A percentile compares a stretch with the other conserved stretches of the same genome.
Conservation (phyloP, 352 stramenopile species). For the Phytophthora brassicae region DNA sequence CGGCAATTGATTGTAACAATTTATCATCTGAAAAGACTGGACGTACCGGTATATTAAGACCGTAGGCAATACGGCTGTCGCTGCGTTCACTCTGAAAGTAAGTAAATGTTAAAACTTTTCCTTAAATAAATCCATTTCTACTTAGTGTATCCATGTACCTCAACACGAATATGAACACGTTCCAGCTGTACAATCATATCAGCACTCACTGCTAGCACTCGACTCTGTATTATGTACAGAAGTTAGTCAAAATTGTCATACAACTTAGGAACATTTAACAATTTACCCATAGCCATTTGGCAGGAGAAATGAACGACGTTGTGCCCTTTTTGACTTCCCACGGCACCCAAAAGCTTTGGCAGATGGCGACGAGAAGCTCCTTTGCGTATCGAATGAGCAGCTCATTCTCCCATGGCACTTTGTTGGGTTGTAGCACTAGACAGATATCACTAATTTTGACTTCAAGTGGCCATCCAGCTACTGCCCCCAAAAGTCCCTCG, state of each 20-base stretch:
- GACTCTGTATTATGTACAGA: conserved; percentile 32
- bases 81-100: conserved; percentile 46
- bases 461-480: conserved; percentile 56
- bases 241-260: neutral
- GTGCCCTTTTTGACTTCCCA: conserved; percentile 32
- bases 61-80: conserved; percentile 50
- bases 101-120: neutral
- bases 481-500: conserved; percentile 59
- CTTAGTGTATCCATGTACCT: conserved; percentile 35
- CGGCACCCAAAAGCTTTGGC: conserved; percentile 48
- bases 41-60: conserved; percentile 54
- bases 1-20: neutral
- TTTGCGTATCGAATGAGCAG: conserved; percentile 70
- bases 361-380: conserved; percentile 58
- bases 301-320: conserved; percentile 44
- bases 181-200: conserved; percentile 68
- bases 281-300: conserved; percentile 61
- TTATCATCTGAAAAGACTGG: neutral
- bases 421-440: conserved; percentile 59
- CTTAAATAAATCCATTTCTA: neutral
- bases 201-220: conserved; percentile 45
- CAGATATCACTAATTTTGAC: conserved; percentile 58
- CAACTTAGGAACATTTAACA: neutral
- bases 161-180: conserved; percentile 64
- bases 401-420: conserved; percentile 68